Evolutionary conservation across 2,329 filamentous ascomycete genomes (phyloP).

Genomic region (Dactylellina haptotyla): DNA sequence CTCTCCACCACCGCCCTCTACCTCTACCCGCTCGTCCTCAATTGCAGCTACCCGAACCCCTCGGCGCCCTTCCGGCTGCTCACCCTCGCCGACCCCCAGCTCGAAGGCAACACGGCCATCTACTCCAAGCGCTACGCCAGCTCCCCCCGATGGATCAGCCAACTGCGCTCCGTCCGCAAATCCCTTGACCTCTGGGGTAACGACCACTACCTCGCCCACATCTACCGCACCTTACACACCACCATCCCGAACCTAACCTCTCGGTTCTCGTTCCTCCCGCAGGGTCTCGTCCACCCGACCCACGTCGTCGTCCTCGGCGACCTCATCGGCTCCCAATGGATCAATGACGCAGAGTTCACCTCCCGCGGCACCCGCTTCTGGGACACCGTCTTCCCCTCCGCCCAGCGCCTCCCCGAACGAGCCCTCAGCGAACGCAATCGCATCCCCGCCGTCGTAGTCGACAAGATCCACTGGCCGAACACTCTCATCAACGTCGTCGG

Average conservation of each 20-base stretch:
- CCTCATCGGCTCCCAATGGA: constrained; percentile 93
- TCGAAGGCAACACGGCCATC: constrained; percentile 73
- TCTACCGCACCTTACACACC: constrained; percentile 75
- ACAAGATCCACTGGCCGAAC: constrained; percentile 72
- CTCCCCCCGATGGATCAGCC: constrained; percentile 45
- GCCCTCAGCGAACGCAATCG: constrained; percentile 56
- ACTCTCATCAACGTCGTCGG: constrained; percentile 89
- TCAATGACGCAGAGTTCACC: constrained; percentile 84
- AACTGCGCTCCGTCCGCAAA: constrained; percentile 66
- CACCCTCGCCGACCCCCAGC: constrained; percentile 73
- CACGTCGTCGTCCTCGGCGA: constrained; percentile 92
- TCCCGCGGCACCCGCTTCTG: constrained; percentile 79
- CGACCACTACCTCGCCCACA: constrained; percentile 92
- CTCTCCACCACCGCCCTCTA: constrained; percentile 81
- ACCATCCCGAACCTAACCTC: constrained; percentile 38
- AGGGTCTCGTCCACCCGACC: constrained; percentile 85
- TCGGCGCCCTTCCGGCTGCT: constrained; percentile 71
- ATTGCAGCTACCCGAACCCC: constrained; percentile 62
- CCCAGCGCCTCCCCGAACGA: constrained; percentile 70
- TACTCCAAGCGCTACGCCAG: constrained; percentile 59
- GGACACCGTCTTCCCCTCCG: constrained; percentile 78
- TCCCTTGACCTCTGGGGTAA: constrained; percentile 89
- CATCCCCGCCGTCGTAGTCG: constrained; percentile 58
- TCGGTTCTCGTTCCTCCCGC: constrained; percentile 56
- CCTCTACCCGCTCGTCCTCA: constrained; percentile 87